These are phyloP conservation scores for Diversispora epigaea DNA, from an alignment of 192 early-diverging fungal genomes.

Conservation along the genomic window DNA sequence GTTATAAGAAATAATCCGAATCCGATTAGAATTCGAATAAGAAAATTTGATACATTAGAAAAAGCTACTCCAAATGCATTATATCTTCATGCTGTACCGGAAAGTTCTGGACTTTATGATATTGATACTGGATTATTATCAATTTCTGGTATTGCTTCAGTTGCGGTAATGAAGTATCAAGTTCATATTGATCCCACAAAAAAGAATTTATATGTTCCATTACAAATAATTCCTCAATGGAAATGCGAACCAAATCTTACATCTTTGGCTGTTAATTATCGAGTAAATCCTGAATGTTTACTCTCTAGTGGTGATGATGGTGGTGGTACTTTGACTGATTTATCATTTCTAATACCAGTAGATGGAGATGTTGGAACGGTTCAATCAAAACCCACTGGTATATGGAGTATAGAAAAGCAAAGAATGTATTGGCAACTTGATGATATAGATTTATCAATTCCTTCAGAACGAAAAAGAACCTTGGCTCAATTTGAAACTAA, in stretches of 20 bases:
- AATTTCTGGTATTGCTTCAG: slow-evolving; percentile 20
- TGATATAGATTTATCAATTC: slow-evolving; percentile 24
- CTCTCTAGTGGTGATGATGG: slow-evolving; percentile 2
- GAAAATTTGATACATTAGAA: slow-evolving; percentile 39
- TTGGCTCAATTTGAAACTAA: slow-evolving; percentile 27
- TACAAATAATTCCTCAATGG: slow-evolving; percentile 50
- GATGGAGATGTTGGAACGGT: slow-evolving; percentile 46
- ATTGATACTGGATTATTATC: slow-evolving; percentile 42
- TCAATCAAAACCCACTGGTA: slow-evolving; percentile 50
- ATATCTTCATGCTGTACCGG: slow-evolving; percentile 38
- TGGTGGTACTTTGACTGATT: slow-evolving; percentile 30
- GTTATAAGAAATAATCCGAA: background rate
- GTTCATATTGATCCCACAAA: slow-evolving; percentile 36
- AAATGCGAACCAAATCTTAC: slow-evolving; percentile 54
- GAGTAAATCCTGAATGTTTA: slow-evolving; percentile 39
- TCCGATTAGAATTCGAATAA: slow-evolving; percentile 11
- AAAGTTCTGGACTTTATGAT: slow-evolving; percentile 36
- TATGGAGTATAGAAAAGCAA: slow-evolving; percentile 50
- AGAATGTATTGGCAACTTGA: slow-evolving; percentile 55
- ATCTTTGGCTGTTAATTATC: slow-evolving; percentile 49
- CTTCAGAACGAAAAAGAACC: slow-evolving; percentile 13
- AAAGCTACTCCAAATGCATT: slow-evolving; percentile 39
- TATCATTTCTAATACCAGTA: slow-evolving; percentile 52
- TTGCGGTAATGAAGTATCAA: slow-evolving; percentile 45
- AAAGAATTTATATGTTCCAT: slow-evolving; percentile 34